Percentiles rank a stretch among this genome's conserved stretches.
Conservation (phyloP, 768 basidiomycete species). For the Trametes villosa region DNA sequence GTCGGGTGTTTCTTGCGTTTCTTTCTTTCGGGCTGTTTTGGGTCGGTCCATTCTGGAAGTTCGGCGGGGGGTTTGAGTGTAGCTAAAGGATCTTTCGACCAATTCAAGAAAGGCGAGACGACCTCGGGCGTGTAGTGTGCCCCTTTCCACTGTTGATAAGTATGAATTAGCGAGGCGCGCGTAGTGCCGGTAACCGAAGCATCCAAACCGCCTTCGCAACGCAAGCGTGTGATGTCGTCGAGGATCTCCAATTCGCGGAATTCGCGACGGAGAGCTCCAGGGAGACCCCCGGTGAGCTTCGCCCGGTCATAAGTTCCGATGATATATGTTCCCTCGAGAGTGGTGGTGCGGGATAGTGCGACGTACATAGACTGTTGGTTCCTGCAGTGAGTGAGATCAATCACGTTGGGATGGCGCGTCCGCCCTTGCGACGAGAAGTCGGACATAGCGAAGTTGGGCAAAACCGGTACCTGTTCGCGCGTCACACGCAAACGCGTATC, state of each 20-base stretch:
- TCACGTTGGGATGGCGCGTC: constrained; percentile 26
- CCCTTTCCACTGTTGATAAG: neutral
- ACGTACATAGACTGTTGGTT: neutral
- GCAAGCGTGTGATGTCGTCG: neutral
- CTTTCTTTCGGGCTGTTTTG: no score
- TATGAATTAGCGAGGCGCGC: neutral
- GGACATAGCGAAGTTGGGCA: constrained; percentile 32
- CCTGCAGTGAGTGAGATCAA: constrained; percentile 19
- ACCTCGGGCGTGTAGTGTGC: neutral
- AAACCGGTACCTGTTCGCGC: constrained; percentile 20
- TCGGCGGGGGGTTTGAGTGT: neutral
- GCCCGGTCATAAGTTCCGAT: neutral
- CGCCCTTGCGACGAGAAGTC: constrained; percentile 31
- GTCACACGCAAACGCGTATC: constrained; percentile 23
- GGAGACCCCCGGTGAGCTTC: neutral
- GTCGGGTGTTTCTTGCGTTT: no score
- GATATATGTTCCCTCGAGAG: neutral
- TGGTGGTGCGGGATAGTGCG: neutral
- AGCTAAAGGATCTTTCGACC: no score
- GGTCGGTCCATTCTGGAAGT: no score
- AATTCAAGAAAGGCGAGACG: neutral
- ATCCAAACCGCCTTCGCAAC: neutral
- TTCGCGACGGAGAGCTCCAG: neutral
- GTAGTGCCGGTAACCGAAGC: neutral
- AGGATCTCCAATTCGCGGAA: neutral